Evolutionary conservation across 371 early-diverging fungal genomes (phyloP), one percentile per base, ranked within the genome.

Genomic region (Mucor plumbeus): DNA sequence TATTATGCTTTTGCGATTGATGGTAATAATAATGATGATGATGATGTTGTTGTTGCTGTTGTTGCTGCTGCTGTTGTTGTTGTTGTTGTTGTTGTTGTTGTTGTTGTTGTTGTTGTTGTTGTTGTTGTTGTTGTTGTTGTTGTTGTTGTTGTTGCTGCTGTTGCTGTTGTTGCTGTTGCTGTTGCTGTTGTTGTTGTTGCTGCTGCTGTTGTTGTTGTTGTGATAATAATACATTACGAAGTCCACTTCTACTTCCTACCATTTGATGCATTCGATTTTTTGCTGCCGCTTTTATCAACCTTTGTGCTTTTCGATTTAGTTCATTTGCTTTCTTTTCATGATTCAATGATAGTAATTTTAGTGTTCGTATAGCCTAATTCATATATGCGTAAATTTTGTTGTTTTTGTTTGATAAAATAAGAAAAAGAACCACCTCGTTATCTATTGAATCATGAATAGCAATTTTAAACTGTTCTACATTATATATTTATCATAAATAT

Each of bases 391-490:
- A 53, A 14, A 26, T 17, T 39, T 34, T 5, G 11, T 11, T 9
- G 38, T 38, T 38, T 38, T 38, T 38, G 38, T 38, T 9, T 38
- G 38, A 26, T 26, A 26, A 26, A 11, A 40, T 35, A 11, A 14
- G 1, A 9, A 55, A 43, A 39, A 1, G 0, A 17, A 34, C 40
- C 63, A 73, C 73, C 63, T 73, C 73, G 11, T 19, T 33, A 47
- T 73, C 73, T 6, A 26, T n/a, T 17, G 69, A 59, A 34, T 73
- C 73, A 0, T 69, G 59, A 7, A 73, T 57, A 35, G 73, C 73
- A 26, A 64, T 69, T 41, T 73, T 56, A 35, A 73, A 73, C 7
- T 65, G 65, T 9, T 61, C 73, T 73, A 50, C 14, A 43, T 10
- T 7, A 21, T 31, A 47, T 2, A 17, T 26, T 11, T 21, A 17